Base-by-base conservation (phyloP, 176 grass and related monocot genomes). In the Lolium multiflorum region DNA sequence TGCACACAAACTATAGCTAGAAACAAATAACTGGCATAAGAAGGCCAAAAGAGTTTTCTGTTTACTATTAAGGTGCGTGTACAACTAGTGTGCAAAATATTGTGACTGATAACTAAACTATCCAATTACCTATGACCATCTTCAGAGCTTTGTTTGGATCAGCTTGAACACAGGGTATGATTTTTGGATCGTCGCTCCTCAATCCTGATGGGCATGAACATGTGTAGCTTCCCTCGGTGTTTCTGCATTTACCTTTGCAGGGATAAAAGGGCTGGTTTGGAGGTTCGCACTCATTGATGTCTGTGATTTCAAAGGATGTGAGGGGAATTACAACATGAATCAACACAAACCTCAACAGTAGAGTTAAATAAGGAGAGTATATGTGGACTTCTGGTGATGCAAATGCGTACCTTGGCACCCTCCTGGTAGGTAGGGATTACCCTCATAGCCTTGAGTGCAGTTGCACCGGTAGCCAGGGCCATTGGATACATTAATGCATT, bases 151-250 rank as follows among this genome's bases (percentile, higher is more conserved):
- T 70, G 67, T 70, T 41, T 43, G 17, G 37, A 38, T 70, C 37
- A 70, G 18, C 67, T 70, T 31, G 67, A 70, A 70, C 67, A 0
- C 67, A 70, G 37, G 67, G 67, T 43, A 70, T 70, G 67, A 7
- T 70, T 38, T 20, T 70, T 70, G 67, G 67, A 70, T 70, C 38
- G 4, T 70, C 67, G 17, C 67, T 70, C 67, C 67, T 70, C 37
- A 70, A 70, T n/a, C 67, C 67, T n/a, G 67, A 41, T 70, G 67
- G 67, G 67, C 67, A 70, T n/a, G 17, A 70, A 70, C 67, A 70
- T 15, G 37, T 70, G 67, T 70, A 70, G 17, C 37, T 70, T 11
- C 67, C 67, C 11, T 43, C 37, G 4, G 37, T 70, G 67, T 70
- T 70, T 70, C 9, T 20, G 67, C 67, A 70, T 41, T 43, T 70